These are phyloP conservation scores for Fusarium circinatum DNA, from an alignment of 2,329 filamentous ascomycete species.

Conservation along the genomic window DNA sequence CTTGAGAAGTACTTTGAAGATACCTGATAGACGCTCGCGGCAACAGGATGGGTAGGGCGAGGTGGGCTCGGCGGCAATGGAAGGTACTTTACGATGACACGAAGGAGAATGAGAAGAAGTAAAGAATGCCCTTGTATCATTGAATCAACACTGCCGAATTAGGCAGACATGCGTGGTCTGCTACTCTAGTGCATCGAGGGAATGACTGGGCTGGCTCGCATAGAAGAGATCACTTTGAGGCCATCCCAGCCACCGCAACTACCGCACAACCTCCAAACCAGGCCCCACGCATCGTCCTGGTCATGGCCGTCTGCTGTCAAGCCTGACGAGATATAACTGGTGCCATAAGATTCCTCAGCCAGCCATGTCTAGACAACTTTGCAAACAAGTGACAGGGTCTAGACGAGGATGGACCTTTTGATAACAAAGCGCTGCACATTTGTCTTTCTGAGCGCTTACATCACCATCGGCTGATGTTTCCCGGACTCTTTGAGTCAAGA, in stretches of 20 bases:
- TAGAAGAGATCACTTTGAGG: slow-evolving; percentile 10
- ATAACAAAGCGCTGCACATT: not conserved
- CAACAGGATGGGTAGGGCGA: not conserved
- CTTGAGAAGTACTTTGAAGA: not conserved
- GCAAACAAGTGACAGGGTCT: slow-evolving; percentile 3
- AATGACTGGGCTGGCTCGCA: slow-evolving; percentile 6
- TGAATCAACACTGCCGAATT: not conserved
- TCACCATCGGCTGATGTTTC: not conserved
- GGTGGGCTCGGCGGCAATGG: not conserved
- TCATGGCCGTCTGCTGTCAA: not conserved
- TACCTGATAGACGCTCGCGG: not conserved
- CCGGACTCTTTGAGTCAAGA: not conserved
- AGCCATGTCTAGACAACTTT: not conserved
- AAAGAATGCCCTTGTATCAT: not conserved
- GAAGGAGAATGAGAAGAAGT: not conserved
- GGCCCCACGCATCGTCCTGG: slow-evolving; percentile 18
- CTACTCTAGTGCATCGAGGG: not conserved
- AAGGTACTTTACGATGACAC: not conserved
- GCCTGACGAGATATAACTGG: not conserved
- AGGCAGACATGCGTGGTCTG: not conserved
- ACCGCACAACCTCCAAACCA: slow-evolving; percentile 2
- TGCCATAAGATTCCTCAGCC: not conserved
- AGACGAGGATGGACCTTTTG: slow-evolving; percentile 3
- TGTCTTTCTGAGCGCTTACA: slow-evolving; percentile 7
- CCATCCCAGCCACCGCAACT: slow-evolving; percentile 14